phyloP scores from a whole-genome alignment of 305 asterid genomes.

The Lippia alba region DNA sequence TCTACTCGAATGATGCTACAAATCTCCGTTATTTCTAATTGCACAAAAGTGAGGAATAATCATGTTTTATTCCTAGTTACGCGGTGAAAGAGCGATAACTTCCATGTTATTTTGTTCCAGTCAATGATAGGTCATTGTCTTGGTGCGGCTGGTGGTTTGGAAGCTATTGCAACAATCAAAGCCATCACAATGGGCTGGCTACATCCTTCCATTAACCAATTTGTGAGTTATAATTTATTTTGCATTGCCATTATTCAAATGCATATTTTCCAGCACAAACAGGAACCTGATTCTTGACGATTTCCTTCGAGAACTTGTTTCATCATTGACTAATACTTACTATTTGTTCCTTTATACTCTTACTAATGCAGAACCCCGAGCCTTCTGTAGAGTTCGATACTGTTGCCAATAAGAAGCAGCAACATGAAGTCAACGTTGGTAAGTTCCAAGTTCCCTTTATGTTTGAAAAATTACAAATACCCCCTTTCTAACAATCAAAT shows the following conservation, averaged over 20 bases:
- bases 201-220: conserved; percentile 87
- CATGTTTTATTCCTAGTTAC: too few relatives aligned
- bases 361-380: conserved; percentile 69
- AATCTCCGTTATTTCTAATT: too few relatives aligned
- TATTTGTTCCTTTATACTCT: conserved; percentile 4
- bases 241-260: neutral
- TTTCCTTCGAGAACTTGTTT: neutral
- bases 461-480: too few relatives aligned
- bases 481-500: too few relatives aligned
- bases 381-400: conserved; percentile 83
- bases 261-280: conserved; percentile 10
- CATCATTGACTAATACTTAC: neutral
- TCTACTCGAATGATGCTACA: too few relatives aligned
- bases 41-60: too few relatives aligned
- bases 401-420: conserved; percentile 72
- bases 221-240: conserved; percentile 47
- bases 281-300: neutral
- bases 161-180: conserved; percentile 87
- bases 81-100: too few relatives aligned
- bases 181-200: conserved; percentile 90
- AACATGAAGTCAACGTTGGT: conserved; percentile 89
- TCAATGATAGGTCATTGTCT: conserved; percentile 94
- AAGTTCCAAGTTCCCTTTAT: conserved; percentile 31
- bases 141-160: conserved; percentile 95
- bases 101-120: conserved; percentile 46